These are phyloP conservation scores for Macroventuria anomochaeta DNA, from an alignment of 2,329 filamentous ascomycete species.

Conservation along the genomic window DNA sequence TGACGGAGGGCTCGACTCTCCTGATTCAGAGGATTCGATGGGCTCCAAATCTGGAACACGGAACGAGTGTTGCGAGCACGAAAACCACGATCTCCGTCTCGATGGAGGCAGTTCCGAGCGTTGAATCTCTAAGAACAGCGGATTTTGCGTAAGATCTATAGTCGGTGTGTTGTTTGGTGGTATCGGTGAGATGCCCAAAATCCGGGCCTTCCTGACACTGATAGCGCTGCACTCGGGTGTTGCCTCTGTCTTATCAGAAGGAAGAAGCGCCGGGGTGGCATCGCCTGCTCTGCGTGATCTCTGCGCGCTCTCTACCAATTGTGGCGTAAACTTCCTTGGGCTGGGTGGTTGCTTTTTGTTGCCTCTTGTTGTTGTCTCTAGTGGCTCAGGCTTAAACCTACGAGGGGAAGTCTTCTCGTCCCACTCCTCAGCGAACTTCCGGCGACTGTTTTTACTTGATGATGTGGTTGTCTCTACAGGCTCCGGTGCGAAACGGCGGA, in stretches of 20 bases:
- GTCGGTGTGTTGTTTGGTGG: constrained; percentile 46
- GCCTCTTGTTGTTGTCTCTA: constrained; percentile 34
- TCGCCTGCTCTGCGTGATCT: constrained; percentile 73
- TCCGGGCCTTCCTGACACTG: constrained; percentile 33
- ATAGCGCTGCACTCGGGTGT: constrained; percentile 56
- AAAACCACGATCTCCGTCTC: constrained; percentile 44
- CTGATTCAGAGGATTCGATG: constrained; percentile 67
- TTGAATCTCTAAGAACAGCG: constrained; percentile 46
- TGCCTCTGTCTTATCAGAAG: constrained; percentile 75
- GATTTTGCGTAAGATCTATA: constrained; percentile 39
- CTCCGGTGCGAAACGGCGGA: constrained; percentile 42
- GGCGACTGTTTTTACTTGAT: constrained; percentile 34
- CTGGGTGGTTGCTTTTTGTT: constrained; percentile 34
- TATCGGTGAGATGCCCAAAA: constrained; percentile 60
- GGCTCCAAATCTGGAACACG: constrained; percentile 66
- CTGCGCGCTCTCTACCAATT: constrained; percentile 80
- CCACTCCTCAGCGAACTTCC: constrained; percentile 39
- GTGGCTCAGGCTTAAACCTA: constrained; percentile 39
- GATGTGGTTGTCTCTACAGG: constrained; percentile 36
- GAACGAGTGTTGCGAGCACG: constrained; percentile 61
- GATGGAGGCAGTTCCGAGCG: constrained; percentile 42
- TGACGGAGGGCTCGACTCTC: constrained; percentile 56
- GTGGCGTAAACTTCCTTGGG: constrained; percentile 70
- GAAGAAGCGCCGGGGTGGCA: constrained; percentile 65
- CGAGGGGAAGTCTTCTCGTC: constrained; percentile 30